These are phyloP conservation scores for Salix koriyanagi DNA, from an alignment of 345 rosid species.

Conservation along the genomic window DNA sequence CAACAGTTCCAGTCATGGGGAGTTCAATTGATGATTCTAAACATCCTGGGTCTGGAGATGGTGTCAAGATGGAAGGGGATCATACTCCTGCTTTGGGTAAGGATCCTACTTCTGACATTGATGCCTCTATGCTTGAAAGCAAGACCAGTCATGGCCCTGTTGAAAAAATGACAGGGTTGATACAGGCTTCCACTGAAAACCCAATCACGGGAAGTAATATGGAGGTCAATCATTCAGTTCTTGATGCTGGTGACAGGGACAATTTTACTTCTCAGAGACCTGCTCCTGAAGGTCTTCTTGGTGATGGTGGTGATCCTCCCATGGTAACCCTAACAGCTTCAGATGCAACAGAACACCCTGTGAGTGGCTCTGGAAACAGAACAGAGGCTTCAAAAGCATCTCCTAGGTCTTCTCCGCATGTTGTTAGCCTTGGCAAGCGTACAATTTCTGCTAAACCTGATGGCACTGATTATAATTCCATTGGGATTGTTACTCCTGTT, in stretches of 20 bases:
- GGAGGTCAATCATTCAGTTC: slow-evolving; percentile 4
- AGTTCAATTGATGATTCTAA: slow-evolving; percentile 13
- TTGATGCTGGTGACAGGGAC: slow-evolving; percentile 4
- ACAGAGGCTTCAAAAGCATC: slow-evolving; percentile 4
- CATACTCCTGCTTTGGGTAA: slow-evolving; percentile 14
- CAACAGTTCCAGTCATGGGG: slow-evolving; percentile 20
- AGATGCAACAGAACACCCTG: slow-evolving; percentile 1
- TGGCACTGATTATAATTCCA: neutral
- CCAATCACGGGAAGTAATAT: neutral
- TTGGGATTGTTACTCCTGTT: neutral
- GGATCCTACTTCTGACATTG: slow-evolving; percentile 17
- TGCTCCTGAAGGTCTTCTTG: slow-evolving; percentile 13
- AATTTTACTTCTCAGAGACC: slow-evolving; percentile 3
- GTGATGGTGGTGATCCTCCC: slow-evolving; percentile 8
- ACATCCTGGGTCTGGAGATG: slow-evolving; percentile 17
- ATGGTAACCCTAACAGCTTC: slow-evolving; percentile 6
- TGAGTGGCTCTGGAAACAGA: slow-evolving; percentile 2
- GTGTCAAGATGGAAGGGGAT: slow-evolving; percentile 1
- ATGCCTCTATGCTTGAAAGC: slow-evolving; percentile 23
- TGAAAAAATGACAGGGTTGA: slow-evolving; percentile 19
- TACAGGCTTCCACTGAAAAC: slow-evolving; percentile 2
- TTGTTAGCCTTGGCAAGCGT: neutral
- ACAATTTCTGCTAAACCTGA: slow-evolving; percentile 12
- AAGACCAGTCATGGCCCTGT: slow-evolving; percentile 12
- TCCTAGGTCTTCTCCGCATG: neutral